Conservation (phyloP, 257 asterid genomes). For the Pogostemon cablin region DNA sequence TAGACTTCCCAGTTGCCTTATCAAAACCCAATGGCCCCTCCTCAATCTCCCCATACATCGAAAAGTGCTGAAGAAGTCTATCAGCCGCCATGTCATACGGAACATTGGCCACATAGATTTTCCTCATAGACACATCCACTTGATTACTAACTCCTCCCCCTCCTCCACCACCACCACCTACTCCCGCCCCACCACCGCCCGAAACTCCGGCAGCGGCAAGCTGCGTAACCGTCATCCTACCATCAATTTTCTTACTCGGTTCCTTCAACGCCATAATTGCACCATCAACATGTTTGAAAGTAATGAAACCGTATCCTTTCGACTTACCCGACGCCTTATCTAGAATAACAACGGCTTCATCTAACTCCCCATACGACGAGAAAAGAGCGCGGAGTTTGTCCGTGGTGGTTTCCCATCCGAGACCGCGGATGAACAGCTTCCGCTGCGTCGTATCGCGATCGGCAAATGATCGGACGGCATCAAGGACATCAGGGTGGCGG, state of each 20-base stretch:
- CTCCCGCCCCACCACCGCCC: conserved; percentile 51
- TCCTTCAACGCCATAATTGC: conserved; percentile 76
- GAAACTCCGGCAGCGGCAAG: conserved; percentile 76
- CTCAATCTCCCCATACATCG: conserved; percentile 86
- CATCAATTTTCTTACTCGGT: conserved; percentile 83
- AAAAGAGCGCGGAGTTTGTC: conserved; percentile 69
- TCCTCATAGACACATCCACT: conserved; percentile 69
- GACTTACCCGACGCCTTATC: conserved; percentile 80
- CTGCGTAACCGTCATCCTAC: conserved; percentile 83
- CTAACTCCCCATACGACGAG: conserved; percentile 67
- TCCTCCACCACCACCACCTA: conserved; percentile 33
- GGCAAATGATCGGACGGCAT: conserved; percentile 59
- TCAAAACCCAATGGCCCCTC: conserved; percentile 91
- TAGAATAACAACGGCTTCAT: conserved; percentile 77
- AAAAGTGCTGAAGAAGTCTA: conserved; percentile 68
- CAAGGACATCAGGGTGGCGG: conserved; percentile 74
- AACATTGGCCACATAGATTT: conserved; percentile 80
- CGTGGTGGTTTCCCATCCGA: conserved; percentile 87
- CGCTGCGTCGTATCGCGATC: conserved; percentile 68
- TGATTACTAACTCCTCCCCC: conserved; percentile 46
- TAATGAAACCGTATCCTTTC: conserved; percentile 78
- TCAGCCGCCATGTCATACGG: conserved; percentile 77
- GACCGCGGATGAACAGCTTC: conserved; percentile 87
- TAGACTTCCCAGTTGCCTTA: conserved; percentile 81
- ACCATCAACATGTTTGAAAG: conserved; percentile 77